Percentiles rank a stretch among this genome's conserved stretches.
Evolutionary conservation across 1,284 basidiomycete genomes (phyloP).

Genomic region (Trichosporon sp.): DNA sequence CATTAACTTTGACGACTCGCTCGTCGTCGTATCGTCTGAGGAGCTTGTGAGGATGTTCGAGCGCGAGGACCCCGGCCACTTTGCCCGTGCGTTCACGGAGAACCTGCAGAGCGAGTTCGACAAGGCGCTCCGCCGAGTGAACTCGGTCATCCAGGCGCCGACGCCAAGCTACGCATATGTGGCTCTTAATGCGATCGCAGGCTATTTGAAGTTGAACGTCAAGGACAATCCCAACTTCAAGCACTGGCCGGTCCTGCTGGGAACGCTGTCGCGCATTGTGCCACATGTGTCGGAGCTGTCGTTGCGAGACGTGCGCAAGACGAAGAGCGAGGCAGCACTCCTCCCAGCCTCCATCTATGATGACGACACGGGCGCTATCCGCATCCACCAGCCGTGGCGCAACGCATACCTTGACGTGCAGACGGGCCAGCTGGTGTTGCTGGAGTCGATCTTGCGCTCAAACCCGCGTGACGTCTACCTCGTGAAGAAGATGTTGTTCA

Average conservation of each 20-base stretch:
- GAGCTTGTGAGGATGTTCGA: slow-evolving; percentile 62
- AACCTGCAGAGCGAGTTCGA: slow-evolving; percentile 54
- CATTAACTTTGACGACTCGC: slow-evolving; percentile 55
- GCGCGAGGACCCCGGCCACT: slow-evolving; percentile 61
- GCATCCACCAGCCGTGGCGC: slow-evolving; percentile 47
- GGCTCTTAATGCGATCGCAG: slow-evolving; percentile 64
- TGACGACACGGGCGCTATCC: slow-evolving; percentile 51
- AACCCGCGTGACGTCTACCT: slow-evolving; percentile 66
- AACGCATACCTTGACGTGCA: slow-evolving; percentile 59
- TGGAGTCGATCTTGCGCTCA: slow-evolving; percentile 60
- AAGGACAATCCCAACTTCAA: slow-evolving; percentile 51
- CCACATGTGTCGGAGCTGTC: slow-evolving; percentile 66
- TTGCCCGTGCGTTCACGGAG: slow-evolving; percentile 61
- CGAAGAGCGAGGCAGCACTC: slow-evolving; percentile 65
- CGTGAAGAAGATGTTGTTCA: slow-evolving; percentile 63
- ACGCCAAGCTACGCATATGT: slow-evolving; percentile 64
- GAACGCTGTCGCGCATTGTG: slow-evolving; percentile 57
- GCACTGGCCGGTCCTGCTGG: slow-evolving; percentile 56
- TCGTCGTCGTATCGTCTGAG: slow-evolving; percentile 57
- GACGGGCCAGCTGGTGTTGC: slow-evolving; percentile 65
- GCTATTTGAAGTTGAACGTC: slow-evolving; percentile 60
- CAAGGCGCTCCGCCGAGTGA: slow-evolving; percentile 54
- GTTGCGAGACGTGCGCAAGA: slow-evolving; percentile 64
- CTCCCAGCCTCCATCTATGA: slow-evolving; percentile 55
- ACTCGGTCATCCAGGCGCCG: slow-evolving; percentile 52